Conservation (phyloP, 1,139 yeast genomes). For the Yamadazyma sp. region DNA sequence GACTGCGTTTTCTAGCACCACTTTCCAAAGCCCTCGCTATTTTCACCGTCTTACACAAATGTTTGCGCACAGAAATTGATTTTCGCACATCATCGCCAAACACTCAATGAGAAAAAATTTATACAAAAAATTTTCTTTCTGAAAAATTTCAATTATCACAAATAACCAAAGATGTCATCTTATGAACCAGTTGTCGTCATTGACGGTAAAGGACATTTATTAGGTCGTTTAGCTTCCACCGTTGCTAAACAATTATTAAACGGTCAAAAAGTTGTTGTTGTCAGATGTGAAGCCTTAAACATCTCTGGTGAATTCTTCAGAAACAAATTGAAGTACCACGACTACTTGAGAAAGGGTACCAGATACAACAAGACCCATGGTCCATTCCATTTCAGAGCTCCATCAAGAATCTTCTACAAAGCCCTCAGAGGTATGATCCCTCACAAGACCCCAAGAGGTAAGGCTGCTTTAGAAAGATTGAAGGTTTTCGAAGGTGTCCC, state of each 20-base stretch:
- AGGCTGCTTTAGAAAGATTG: conserved; percentile 98
- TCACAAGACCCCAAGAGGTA: conserved; percentile 99
- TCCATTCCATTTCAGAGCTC: conserved; percentile 99
- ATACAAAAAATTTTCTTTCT: conserved; percentile 10
- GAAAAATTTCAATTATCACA: conserved; percentile 8
- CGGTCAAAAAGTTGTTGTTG: conserved; percentile 98
- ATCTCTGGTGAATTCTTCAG: conserved; percentile 99
- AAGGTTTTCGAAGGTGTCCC: conserved; percentile 99
- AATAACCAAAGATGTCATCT: conserved; percentile 64
- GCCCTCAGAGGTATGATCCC: conserved; percentile 99
- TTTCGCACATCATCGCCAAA: background rate
- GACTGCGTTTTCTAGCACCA: conserved; percentile 4
- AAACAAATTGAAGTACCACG: conserved; percentile 99
- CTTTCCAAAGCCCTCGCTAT: background rate
- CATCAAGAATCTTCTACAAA: conserved; percentile 99
- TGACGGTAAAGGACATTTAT: conserved; percentile 99
- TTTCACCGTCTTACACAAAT: background rate
- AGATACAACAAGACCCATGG: conserved; percentile 98
- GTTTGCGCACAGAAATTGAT: background rate
- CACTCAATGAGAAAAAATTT: conserved; percentile 3
- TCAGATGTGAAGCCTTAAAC: conserved; percentile 97
- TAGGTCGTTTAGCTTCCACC: conserved; percentile 99
- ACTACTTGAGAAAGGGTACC: conserved; percentile 98
- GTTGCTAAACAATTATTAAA: conserved; percentile 97
- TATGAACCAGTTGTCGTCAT: conserved; percentile 96